phyloP scores from a whole-genome alignment of 805 yeast species.

The Sugiyamaella qingdaonensis region DNA sequence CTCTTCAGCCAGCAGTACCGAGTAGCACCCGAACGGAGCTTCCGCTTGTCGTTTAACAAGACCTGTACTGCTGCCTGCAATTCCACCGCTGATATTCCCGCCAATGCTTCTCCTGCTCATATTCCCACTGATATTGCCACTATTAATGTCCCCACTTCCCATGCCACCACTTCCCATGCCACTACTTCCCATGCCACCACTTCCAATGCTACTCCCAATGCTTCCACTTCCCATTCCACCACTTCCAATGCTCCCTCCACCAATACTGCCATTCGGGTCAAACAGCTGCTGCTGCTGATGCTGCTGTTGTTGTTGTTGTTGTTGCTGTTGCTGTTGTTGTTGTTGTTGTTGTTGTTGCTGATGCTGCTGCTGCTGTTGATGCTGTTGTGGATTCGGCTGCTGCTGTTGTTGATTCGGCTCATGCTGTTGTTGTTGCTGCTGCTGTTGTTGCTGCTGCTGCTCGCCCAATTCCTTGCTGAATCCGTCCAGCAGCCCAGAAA shows the following conservation, averaged over 20 bases:
- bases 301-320: neutral
- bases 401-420: neutral
- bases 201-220: too few relatives aligned
- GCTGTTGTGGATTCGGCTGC: neutral
- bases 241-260: too few relatives aligned
- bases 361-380: neutral
- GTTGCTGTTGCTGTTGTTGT: constrained; percentile 1
- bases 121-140: constrained; percentile 15
- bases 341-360: neutral
- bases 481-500: neutral
- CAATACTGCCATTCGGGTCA: too few relatives aligned
- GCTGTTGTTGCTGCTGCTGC: neutral
- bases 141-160: constrained; percentile 6
- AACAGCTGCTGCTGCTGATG: too few relatives aligned
- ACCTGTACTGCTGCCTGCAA: constrained; percentile 17
- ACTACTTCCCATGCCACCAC: too few relatives aligned
- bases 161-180: neutral
- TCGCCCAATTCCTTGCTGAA: neutral
- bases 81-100: constrained; percentile 16
- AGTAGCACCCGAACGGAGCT: neutral
- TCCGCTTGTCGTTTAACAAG: constrained; percentile 1
- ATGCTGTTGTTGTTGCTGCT: neutral
- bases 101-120: constrained; percentile 14
- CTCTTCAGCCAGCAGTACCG: constrained; percentile 53
- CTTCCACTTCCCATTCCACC: too few relatives aligned